phyloP scores from a whole-genome alignment of 345 rosid species.

The Eucalyptus regnans region DNA sequence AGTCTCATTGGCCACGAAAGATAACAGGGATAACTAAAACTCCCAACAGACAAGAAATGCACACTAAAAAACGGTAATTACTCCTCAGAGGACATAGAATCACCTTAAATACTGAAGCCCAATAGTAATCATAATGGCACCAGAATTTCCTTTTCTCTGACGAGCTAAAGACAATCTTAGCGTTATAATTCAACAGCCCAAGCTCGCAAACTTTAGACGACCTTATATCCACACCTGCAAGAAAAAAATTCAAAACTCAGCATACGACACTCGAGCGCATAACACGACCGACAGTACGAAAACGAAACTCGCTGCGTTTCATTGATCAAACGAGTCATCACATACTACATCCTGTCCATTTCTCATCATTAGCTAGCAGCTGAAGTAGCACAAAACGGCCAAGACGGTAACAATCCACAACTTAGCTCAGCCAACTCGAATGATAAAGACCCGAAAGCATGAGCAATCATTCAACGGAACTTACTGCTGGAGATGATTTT shows the following conservation, averaged over 20 bases:
- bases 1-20: background rate
- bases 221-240: constrained; percentile 81
- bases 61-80: background rate
- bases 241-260: background rate
- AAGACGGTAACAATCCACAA: background rate
- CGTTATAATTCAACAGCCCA: constrained; percentile 57
- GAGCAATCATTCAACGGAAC: background rate
- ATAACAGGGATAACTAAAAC: background rate
- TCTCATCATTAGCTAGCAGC: background rate
- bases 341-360: background rate
- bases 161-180: constrained; percentile 58
- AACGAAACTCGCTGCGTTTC: background rate
- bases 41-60: background rate
- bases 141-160: constrained; percentile 61
- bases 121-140: constrained; percentile 86
- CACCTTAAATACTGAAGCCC: constrained; percentile 93
- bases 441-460: background rate
- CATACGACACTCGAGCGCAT: background rate
- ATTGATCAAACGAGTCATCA: background rate
- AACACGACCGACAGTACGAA: too few species aligned
- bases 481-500: constrained; percentile 79
- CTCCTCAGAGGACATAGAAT: background rate
- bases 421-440: background rate
- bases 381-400: background rate
- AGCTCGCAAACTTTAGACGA: constrained; percentile 79